A percentile compares a stretch with the other conserved stretches of the same genome.
These are phyloP conservation scores for Xylaria intraflava DNA, from an alignment of 495 filamentous ascomycete genomes.

Conservation along the genomic window DNA sequence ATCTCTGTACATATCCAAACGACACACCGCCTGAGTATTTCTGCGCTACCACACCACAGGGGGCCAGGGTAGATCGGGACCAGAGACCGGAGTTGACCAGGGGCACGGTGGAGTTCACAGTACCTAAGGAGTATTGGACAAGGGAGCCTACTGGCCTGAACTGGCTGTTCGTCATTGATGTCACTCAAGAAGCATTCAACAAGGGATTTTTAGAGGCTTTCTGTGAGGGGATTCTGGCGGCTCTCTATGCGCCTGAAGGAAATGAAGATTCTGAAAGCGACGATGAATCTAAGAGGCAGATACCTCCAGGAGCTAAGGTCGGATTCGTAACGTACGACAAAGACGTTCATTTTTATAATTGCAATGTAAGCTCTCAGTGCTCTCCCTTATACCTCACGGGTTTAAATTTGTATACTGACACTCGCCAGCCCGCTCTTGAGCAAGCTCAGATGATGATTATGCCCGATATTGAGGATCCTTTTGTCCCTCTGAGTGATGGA, in stretches of 20 bases:
- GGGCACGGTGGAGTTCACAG: conserved; percentile 91
- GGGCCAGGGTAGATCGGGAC: conserved; percentile 78
- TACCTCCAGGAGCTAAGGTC: conserved; percentile 77
- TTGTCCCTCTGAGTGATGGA: conserved; percentile 85
- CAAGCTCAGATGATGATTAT: conserved; percentile 98
- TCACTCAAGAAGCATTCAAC: conserved; percentile 80
- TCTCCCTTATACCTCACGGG: not conserved
- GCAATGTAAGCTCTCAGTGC: conserved; percentile 53
- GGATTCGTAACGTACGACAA: conserved; percentile 95
- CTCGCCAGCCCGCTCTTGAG: conserved; percentile 59
- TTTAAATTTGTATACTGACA: conserved; percentile 6
- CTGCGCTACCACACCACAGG: conserved; percentile 79
- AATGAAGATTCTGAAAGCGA: conserved; percentile 47
- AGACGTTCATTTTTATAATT: conserved; percentile 95
- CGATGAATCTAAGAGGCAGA: conserved; percentile 50
- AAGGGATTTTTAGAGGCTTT: conserved; percentile 86
- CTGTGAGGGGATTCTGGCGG: conserved; percentile 78
- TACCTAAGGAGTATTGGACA: conserved; percentile 98
- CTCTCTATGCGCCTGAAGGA: conserved; percentile 66
- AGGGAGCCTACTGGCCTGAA: conserved; percentile 84
- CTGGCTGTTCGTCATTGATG: conserved; percentile 89
- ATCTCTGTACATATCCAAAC: conserved; percentile 96
- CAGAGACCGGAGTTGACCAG: conserved; percentile 83
- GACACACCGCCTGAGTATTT: conserved; percentile 92
- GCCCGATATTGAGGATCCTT: conserved; percentile 96